Conservation (phyloP, 108 stramenopile genomes). For the Skeletonema potamos region DNA sequence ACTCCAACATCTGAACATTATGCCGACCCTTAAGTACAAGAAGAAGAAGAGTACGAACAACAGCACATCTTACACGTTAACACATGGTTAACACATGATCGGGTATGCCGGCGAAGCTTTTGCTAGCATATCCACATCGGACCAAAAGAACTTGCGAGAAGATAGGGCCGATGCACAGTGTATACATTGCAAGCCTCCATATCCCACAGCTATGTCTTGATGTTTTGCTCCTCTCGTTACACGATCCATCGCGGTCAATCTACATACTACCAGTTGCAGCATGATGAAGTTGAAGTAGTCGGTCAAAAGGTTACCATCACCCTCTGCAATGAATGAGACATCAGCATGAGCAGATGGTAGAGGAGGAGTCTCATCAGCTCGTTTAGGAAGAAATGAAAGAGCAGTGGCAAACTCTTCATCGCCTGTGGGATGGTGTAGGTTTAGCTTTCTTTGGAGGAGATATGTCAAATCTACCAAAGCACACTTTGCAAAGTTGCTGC, state of each 20-base stretch:
- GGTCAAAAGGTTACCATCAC: slow-evolving; percentile 56
- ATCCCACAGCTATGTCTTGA: slow-evolving; percentile 77
- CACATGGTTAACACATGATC: slow-evolving; percentile 82
- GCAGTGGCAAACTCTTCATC: slow-evolving; percentile 29
- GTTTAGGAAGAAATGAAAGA: slow-evolving; percentile 11
- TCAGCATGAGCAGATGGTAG: background rate
- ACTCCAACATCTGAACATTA: slow-evolving; percentile 69
- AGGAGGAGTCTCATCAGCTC: slow-evolving; percentile 1
- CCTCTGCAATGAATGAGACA: slow-evolving; percentile 18
- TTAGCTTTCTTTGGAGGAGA: slow-evolving; percentile 3
- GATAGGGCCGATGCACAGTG: slow-evolving; percentile 63
- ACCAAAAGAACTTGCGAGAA: slow-evolving; percentile 88
- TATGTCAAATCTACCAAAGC: too few species aligned
- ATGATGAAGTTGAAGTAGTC: slow-evolving; percentile 85
- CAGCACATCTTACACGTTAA: slow-evolving; percentile 76
- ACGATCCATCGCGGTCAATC: slow-evolving; percentile 81
- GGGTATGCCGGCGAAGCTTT: slow-evolving; percentile 91
- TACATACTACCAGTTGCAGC: slow-evolving; percentile 77
- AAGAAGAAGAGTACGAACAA: too few species aligned
- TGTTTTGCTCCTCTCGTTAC: slow-evolving; percentile 86
- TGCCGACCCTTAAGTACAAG: slow-evolving; percentile 71
- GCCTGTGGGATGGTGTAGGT: slow-evolving; percentile 27
- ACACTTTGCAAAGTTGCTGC: too few species aligned
- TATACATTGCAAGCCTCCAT: slow-evolving; percentile 83
- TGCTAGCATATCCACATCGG: slow-evolving; percentile 80